Conservation (phyloP, 2,329 filamentous ascomycete genomes). For the Magnaporthiopsis rhizophila region DNA sequence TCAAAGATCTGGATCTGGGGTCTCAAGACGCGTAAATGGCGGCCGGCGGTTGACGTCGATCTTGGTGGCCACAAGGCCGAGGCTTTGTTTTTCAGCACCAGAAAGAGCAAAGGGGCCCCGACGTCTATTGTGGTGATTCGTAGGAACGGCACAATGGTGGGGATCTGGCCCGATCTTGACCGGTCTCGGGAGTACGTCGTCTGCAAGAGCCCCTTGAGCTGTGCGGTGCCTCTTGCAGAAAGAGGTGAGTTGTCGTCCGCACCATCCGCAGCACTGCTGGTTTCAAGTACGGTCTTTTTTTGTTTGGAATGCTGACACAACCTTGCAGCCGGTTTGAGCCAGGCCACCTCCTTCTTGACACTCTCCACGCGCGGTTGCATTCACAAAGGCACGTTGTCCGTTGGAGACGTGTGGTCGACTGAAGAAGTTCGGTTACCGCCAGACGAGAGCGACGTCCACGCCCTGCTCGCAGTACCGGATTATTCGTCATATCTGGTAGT, state of each 20-base stretch:
- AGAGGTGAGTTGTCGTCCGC: conserved; percentile 29
- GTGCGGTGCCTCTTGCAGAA: conserved; percentile 36
- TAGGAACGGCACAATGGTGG: conserved; percentile 54
- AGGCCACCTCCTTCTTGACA: conserved; percentile 32
- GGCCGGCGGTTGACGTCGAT: conserved; percentile 44
- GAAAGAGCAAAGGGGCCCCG: conserved; percentile 22
- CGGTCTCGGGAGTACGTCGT: conserved; percentile 36
- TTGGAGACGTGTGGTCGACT: conserved; percentile 40
- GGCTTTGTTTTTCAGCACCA: conserved; percentile 54
- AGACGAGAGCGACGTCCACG: conserved; percentile 39
- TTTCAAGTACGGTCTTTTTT: background rate
- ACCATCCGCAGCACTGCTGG: background rate
- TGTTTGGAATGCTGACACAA: conserved; percentile 4
- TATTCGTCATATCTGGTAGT: conserved; percentile 55
- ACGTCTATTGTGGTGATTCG: conserved; percentile 53
- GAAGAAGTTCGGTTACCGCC: conserved; percentile 33
- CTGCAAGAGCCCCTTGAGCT: conserved; percentile 44
- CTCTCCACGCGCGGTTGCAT: conserved; percentile 43
- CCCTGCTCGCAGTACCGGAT: conserved; percentile 50
- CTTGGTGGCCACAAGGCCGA: conserved; percentile 50
- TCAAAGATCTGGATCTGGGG: conserved; percentile 56
- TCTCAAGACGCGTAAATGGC: conserved; percentile 48
- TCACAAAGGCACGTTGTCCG: conserved; percentile 35
- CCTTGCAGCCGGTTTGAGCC: conserved; percentile 14
- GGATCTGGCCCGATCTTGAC: conserved; percentile 42